Conservation (phyloP, 805 yeast species). For the Zygosaccharomyces pseudorouxii region DNA sequence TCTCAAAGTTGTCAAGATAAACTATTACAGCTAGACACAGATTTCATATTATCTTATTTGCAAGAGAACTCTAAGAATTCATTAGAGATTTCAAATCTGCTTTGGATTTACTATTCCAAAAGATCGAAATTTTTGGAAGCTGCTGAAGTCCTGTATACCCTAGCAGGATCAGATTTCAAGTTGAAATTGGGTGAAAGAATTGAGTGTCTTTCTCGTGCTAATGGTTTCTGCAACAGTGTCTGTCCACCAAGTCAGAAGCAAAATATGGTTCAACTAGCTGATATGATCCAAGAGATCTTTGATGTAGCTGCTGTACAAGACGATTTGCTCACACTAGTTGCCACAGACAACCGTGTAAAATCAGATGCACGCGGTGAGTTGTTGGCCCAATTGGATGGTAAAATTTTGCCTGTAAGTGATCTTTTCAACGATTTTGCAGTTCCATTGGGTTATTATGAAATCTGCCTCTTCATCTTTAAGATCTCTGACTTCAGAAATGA, state of each 20-base stretch:
- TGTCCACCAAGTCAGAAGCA: constrained; percentile 75
- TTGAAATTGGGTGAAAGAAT: constrained; percentile 69
- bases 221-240: constrained; percentile 84
- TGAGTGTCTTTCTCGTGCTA: constrained; percentile 85
- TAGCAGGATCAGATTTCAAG: constrained; percentile 70
- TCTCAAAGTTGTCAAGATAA: constrained; percentile 71
- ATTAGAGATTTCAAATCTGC: constrained; percentile 68
- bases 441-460: constrained; percentile 80
- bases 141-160: constrained; percentile 69
- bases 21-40: constrained; percentile 74
- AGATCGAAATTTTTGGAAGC: constrained; percentile 74
- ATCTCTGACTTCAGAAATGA: constrained; percentile 79
- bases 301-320: constrained; percentile 82
- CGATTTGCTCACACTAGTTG: constrained; percentile 44
- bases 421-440: constrained; percentile 82
- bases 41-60: constrained; percentile 72
- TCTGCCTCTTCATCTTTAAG: constrained; percentile 73
- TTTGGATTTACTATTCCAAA: constrained; percentile 88
- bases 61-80: constrained; percentile 60
- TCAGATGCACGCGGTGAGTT: constrained; percentile 48
- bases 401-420: constrained; percentile 67
- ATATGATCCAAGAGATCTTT: constrained; percentile 69
- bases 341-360: constrained; percentile 45
- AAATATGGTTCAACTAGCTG: constrained; percentile 64
- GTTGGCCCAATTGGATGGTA: constrained; percentile 51